Base-by-base conservation (phyloP, 2,329 filamentous ascomycete species). In the Colletotrichum liriopes region DNA sequence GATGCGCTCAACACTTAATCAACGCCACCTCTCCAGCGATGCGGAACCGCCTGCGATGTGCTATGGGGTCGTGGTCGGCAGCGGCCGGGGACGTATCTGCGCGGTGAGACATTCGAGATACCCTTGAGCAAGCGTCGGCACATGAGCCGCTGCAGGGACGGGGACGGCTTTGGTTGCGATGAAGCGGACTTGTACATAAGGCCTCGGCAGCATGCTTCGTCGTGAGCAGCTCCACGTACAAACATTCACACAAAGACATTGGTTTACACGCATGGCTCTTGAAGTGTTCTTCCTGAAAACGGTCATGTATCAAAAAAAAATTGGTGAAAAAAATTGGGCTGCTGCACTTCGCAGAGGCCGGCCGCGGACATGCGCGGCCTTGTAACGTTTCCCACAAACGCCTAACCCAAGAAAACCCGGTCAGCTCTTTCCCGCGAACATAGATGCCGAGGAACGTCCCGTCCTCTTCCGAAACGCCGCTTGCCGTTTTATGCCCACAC, bases 41-140 rank as follows among this genome's bases (percentile, higher is more conserved):
- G 35, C 69, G 20, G 32, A n/a, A 60, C 51, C 23, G 54, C 52
- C 37, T 51, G 8, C 26, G 26, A 56, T 51, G 26, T 23, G n/a
- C 18, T 20, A 52, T 39, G 39, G 37, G 23, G 9, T 49, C 37
- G 39, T 23, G 39, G 32, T 39, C 52, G 39, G 32, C 41, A 49
- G n/a, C 49, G 11, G 54, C 23, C 32, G 41, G 16, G 56, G 43
- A 49, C 7, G 26, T 55, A 67, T 65, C 60, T 35, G 43, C 43
- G 41, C 58, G 43, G 35, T 26, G 58, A 64, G 68, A 71, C 18
- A 65, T 56, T 56, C 54, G 66, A 74, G 71, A 74, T 74, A 74
- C 73, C 73, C 73, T 32, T 64, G 52, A 47, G 59, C 71, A 64
- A 64, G 68, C 69, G 45, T 58, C 51, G 58, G 32, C 35, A 52